Conservation (phyloP, 495 filamentous ascomycete genomes). For the Neurospora sp. region DNA sequence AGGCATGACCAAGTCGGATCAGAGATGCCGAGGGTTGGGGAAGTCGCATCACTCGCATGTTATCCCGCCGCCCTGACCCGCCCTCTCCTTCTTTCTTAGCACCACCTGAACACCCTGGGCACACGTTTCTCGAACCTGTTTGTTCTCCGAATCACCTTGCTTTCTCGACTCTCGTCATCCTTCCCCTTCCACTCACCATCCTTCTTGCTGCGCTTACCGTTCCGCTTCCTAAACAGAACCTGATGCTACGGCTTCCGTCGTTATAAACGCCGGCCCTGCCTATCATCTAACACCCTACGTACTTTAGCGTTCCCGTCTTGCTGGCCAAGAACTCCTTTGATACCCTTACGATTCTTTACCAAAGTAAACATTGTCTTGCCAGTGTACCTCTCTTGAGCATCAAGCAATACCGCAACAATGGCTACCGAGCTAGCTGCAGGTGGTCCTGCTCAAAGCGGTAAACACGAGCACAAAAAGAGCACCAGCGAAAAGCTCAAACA, state of each 20-base stretch:
- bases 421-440: background rate
- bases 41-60: background rate
- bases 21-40: background rate
- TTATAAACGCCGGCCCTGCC: background rate
- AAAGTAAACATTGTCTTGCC: background rate
- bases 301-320: background rate
- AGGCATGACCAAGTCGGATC: background rate
- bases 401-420: background rate
- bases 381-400: background rate
- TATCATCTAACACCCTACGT: background rate
- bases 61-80: background rate
- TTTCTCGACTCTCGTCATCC: background rate
- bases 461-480: conserved; percentile 6
- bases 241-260: background rate
- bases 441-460: conserved; percentile 4
- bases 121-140: background rate
- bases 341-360: background rate
- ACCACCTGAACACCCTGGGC: background rate
- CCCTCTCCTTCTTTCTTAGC: background rate
- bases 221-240: background rate
- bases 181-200: background rate
- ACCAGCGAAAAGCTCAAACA: conserved; percentile 23
- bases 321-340: background rate
- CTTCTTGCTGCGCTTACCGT: background rate
- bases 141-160: background rate